Base-by-base conservation (phyloP, 2,329 filamentous ascomycete species). In the Cladosporium sp. region DNA sequence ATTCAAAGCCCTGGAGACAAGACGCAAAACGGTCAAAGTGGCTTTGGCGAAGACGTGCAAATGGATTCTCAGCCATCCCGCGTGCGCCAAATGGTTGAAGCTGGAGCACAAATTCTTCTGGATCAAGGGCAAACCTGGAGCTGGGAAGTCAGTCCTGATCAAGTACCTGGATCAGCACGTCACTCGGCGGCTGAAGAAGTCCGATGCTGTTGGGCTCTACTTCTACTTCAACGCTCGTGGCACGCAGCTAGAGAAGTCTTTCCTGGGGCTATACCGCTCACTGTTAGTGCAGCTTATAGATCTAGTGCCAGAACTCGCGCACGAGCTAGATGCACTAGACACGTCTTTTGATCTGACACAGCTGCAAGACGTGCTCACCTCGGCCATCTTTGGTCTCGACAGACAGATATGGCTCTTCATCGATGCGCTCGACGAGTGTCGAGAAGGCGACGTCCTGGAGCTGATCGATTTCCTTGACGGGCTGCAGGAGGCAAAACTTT, bases 221-320 rank as follows among this genome's bases (percentile, higher is more conserved):
- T 82, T 80, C 64, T 82, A 80, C 69, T 82, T 82, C 70, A 77
- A 81, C 57, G 78, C 78, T 0, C 66, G 77, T 57, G 79, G 78
- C 0, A 67, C 70, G 0, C 34, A 67, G 3, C 65, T 80, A 8
- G 79, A 84, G 49, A 80, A 72, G 56, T 75, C 80, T 0, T 70
- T 73, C 0, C 30, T 68, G 0, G 82, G 83, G 0, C 74, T 85
- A 67, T 83, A 82, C 61, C 73, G 81, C 2, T 80, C 80, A 0
- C 58, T 85, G 0, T 59, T 84, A 0, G 60, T 70, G 1, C 80
- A 84, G 39, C 66, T 84, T 0, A 17, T 72, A 0, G 69, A 75
- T 22, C 20, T n/a, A 2, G 37, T 39, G 2, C 37, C 37, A 39
- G 37, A 22, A 14, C 36, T 54, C 20, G 37, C 5, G 51, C 51